Base-by-base conservation (phyloP, 768 basidiomycete species). In the Tylopilus balloui region DNA sequence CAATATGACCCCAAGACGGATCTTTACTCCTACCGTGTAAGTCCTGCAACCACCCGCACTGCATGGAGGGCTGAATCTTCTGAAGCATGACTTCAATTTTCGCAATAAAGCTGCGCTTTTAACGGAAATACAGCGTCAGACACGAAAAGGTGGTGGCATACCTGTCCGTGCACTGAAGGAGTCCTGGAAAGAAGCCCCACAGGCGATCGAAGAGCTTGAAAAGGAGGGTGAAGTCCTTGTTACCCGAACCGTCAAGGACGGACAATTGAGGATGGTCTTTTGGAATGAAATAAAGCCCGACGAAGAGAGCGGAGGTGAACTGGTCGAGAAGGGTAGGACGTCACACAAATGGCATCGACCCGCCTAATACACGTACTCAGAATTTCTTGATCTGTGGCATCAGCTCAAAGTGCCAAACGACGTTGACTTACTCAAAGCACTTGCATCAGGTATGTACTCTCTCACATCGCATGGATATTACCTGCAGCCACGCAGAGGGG, bases 351-450 rank as follows among this genome's bases (percentile, higher is more conserved):
- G 8, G 34, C 37, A 5, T 6, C 23, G 19, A 44, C 27, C 52
- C 61, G 7, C 54, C 37, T 54, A 6, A 51, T 38, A 15, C 27
- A 10, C 37, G 25, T 42, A 24, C 44, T 15, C 66, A 95, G 92
- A 95, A 67, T 95, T 95, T 62, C 71, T 77, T 44, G 87, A 92
- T 57, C 70, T 94, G 15, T 95, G 93, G 92, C 88, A 90, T 66
- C 76, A 78, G 4, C 73, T 93, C 15, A 84, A 82, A 58, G 86
- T 92, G 1, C 92, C 92, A 1, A 87, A 88, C 45, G 89, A 92
- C 36, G 87, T 87, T 21, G 90, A 93, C 60, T 69, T 95, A 3
- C 73, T 86, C 48, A 83, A 78, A 59, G 81, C 89, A 50, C 79
- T 95, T 39, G 80, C 82, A 8, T 83, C 81, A 50, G 86, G 88